Percentiles rank a stretch among this genome's conserved stretches.
phyloP scores from a whole-genome alignment of 1,139 yeast species.

The Debaryomyces udenii region DNA sequence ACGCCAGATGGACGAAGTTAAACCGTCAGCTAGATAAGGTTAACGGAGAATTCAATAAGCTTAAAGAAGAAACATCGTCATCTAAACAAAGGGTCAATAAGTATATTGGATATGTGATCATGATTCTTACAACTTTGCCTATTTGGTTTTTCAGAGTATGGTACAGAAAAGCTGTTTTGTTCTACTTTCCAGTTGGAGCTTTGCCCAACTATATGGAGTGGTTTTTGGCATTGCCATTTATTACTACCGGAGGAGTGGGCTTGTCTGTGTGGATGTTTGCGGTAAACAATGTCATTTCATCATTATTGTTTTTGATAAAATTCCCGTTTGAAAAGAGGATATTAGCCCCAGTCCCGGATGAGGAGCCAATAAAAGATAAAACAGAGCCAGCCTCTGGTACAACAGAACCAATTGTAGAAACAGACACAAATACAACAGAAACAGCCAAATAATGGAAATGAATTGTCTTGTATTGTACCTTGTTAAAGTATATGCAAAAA shows the following conservation, averaged over 20 bases:
- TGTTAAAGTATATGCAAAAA: conserved; percentile 1
- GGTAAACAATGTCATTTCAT: conserved; percentile 34
- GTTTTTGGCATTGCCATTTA: conserved; percentile 62
- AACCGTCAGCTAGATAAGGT: conserved; percentile 71
- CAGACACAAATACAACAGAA: too few relatives aligned
- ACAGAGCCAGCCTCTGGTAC: too few relatives aligned
- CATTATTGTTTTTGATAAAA: conserved; percentile 28
- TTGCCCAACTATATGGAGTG: conserved; percentile 63
- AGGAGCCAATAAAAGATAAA: conserved; percentile 7
- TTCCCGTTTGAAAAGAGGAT: conserved; percentile 33
- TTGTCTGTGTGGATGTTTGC: conserved; percentile 54
- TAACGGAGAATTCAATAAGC: conserved; percentile 50
- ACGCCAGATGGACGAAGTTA: conserved; percentile 94
- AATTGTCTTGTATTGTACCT: neutral
- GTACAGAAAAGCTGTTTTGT: conserved; percentile 60
- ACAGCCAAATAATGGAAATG: too few relatives aligned
- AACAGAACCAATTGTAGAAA: too few relatives aligned
- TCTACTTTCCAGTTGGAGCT: conserved; percentile 60
- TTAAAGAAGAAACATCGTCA: conserved; percentile 39
- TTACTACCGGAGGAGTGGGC: conserved; percentile 58
- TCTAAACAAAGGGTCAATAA: conserved; percentile 43
- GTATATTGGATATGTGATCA: conserved; percentile 29
- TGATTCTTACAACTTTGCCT: conserved; percentile 43
- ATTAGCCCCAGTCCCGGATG: conserved; percentile 8
- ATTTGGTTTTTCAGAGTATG: conserved; percentile 54